Evolutionary conservation across 345 rosid genomes (phyloP).

Genomic region (Eutrema heterophyllum): DNA sequence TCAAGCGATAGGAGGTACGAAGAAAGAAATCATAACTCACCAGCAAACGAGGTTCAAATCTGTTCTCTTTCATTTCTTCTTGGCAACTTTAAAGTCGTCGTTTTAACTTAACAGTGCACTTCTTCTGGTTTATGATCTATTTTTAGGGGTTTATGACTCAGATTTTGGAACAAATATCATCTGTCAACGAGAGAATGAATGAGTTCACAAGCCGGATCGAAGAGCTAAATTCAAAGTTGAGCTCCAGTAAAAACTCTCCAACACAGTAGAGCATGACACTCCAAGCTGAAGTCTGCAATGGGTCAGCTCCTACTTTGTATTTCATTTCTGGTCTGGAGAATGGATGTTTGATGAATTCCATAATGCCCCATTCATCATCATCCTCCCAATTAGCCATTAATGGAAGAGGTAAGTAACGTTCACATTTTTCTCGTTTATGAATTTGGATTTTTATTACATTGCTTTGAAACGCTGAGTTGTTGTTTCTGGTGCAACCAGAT

Average conservation of each 20-base stretch:
- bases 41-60: slow-evolving; percentile 49
- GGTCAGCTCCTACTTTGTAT: slow-evolving; percentile 81
- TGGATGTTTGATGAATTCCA: slow-evolving; percentile 63
- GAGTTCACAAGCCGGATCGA: slow-evolving; percentile 75
- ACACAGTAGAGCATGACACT: slow-evolving; percentile 67
- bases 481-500: slow-evolving; percentile 52
- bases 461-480: too few relatives aligned
- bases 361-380: slow-evolving; percentile 67
- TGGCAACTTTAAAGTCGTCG: background rate
- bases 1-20: slow-evolving; percentile 40
- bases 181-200: slow-evolving; percentile 84
- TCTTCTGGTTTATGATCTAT: too few relatives aligned
- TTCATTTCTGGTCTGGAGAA: slow-evolving; percentile 79
- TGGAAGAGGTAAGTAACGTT: slow-evolving; percentile 70
- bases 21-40: slow-evolving; percentile 46
- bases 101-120: background rate
- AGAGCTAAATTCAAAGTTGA: slow-evolving; percentile 67
- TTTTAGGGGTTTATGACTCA: too few relatives aligned
- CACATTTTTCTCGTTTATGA: too few relatives aligned
- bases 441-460: too few relatives aligned
- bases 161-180: slow-evolving; percentile 86
- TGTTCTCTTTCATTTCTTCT: background rate
- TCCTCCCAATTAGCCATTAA: slow-evolving; percentile 62
- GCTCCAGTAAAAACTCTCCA: slow-evolving; percentile 41
- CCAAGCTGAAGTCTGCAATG: slow-evolving; percentile 63